Base-by-base conservation (phyloP, 2,329 filamentous ascomycete genomes). In the Amylocarpus encephaloides region DNA sequence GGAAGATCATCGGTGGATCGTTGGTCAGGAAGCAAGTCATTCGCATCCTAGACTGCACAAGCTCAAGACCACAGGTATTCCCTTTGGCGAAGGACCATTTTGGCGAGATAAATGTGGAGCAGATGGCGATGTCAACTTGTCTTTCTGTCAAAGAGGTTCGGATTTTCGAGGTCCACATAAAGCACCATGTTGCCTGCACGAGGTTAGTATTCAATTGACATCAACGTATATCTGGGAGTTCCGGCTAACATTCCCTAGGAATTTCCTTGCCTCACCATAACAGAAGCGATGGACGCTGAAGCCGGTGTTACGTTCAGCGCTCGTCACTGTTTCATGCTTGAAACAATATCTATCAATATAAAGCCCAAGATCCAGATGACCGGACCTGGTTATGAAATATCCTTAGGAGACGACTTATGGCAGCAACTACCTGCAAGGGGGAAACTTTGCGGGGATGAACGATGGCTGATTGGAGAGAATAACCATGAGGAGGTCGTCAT, bases 381-480 rank as follows among this genome's bases (percentile, higher is more conserved):
- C 43, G 62, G 58, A 1, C 57, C 55, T 4, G 58, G 55, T 13
- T 59, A 63, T 16, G 72, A 76, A 59, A 64, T 68, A 3, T 66
- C 69, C 44, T 72, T 78, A 42, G 56, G 59, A 3, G 68, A 73
- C 32, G 65, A 67, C 5, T 64, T 77, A 45, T 77, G 75, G 68
- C 60, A 62, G 16, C 68, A 76, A 59, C 61, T 84, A 32, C 65
- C 78, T 42, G 71, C 63, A 1, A 76, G 72, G 58, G 79, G 77
- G 1, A 71, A 70, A 52, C 76, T 85, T 13, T 73, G 67, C 33
- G 82, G 80, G 1, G 77, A 81, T 53, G 80, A 84, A 63, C 66
- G 77, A 48, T 83, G 79, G 73, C 47, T 84, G n/a, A 64, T 84
- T 10, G 80, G 81, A 0, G 77, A 83, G 66, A 80, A 79, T 59